These are phyloP conservation scores for Gaertneriomyces semiglobifer DNA, from an alignment of 192 early-diverging fungal species.

Conservation along the genomic window DNA sequence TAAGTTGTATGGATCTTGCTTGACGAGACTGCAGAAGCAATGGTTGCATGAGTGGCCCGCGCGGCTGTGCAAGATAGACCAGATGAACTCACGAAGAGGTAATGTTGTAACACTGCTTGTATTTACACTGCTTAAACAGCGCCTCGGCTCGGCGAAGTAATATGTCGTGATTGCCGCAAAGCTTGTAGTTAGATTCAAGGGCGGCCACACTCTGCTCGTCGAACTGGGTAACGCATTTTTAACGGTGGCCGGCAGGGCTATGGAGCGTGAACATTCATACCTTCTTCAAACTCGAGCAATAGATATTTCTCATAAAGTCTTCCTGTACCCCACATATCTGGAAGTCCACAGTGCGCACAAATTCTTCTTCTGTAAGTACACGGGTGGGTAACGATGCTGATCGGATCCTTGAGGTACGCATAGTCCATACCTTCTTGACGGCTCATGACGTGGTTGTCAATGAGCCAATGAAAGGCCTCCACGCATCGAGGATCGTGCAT, in stretches of 20 bases:
- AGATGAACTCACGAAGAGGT: conserved; percentile 51
- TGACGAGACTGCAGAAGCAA: conserved; percentile 52
- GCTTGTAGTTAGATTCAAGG: conserved; percentile 23
- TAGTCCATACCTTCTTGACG: conserved; percentile 52
- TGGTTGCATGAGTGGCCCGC: conserved; percentile 38
- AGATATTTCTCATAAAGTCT: conserved; percentile 3
- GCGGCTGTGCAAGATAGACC: conserved; percentile 13
- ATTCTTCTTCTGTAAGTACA: conserved; percentile 12
- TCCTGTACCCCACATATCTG: conserved; percentile 9
- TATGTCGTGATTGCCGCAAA: conserved; percentile 19
- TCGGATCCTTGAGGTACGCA: too few species aligned
- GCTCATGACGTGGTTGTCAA: conserved; percentile 59
- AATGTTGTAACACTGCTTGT: conserved; percentile 42
- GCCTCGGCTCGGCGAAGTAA: conserved; percentile 17
- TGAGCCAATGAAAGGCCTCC: conserved; percentile 61
- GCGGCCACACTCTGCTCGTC: conserved; percentile 9
- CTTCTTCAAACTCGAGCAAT: background rate
- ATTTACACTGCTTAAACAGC: conserved; percentile 22
- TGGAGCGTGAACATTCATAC: background rate
- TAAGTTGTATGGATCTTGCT: conserved; percentile 56
- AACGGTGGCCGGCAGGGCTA: too few species aligned
- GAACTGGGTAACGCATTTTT: background rate
- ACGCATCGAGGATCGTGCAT: conserved; percentile 60
- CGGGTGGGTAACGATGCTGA: background rate
- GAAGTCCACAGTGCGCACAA: conserved; percentile 10